Percentiles rank a stretch among this genome's conserved stretches.
Evolutionary conservation across 2,329 filamentous ascomycete species (phyloP).

Genomic region (Xylaria sp.): DNA sequence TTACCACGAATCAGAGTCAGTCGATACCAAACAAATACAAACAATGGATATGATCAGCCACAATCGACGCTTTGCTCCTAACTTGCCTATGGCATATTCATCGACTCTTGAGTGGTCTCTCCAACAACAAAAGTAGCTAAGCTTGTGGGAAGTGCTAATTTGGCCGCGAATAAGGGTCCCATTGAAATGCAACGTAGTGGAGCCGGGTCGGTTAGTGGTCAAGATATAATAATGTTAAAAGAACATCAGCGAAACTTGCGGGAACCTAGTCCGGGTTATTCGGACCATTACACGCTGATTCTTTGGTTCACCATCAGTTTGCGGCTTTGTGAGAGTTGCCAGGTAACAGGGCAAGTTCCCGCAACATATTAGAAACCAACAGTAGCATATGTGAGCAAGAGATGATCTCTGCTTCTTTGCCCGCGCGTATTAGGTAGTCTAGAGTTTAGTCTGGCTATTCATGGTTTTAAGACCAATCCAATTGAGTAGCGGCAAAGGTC

Average conservation of each 20-base stretch:
- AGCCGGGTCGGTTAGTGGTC: constrained; percentile 13
- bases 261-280: constrained; percentile 16
- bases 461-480: neutral
- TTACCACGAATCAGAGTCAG: constrained; percentile 23
- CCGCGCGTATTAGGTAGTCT: neutral
- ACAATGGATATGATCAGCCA: constrained; percentile 12
- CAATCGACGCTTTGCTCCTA: constrained; percentile 9
- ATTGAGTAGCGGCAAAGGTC: constrained; percentile 2
- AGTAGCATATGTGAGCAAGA: constrained; percentile 3
- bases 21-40: constrained; percentile 15
- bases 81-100: constrained; percentile 7
- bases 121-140: neutral
- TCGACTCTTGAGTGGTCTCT: neutral
- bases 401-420: neutral
- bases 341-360: too few relatives aligned
- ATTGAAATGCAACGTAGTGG: constrained; percentile 25
- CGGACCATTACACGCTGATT: constrained; percentile 7
- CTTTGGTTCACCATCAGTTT: constrained; percentile 5
- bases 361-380: neutral
- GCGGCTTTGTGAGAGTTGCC: neutral
- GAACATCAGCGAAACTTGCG: constrained; percentile 19
- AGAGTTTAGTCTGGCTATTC: neutral
- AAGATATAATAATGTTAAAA: constrained; percentile 23
- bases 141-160: constrained; percentile 30
- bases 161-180: constrained; percentile 26